A percentile compares a stretch with the other conserved stretches of the same genome.
Conservation (phyloP, 2,329 filamentous ascomycete species). For the Talaromyces funiculosus region DNA sequence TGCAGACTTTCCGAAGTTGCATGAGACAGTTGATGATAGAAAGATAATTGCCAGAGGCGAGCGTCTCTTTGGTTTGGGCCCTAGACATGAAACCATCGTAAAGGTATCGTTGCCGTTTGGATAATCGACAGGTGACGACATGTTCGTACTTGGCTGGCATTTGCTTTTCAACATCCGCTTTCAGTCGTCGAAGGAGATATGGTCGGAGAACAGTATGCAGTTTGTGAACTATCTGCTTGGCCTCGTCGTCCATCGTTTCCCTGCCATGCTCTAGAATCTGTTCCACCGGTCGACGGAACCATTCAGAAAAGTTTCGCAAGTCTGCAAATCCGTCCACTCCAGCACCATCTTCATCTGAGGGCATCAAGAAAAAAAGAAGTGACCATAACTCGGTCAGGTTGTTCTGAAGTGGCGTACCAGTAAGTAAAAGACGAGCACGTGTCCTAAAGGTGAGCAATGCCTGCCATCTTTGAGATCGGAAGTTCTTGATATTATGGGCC, state of each 20-base stretch:
- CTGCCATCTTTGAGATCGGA: slow-evolving; percentile 96
- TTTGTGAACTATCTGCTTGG: slow-evolving; percentile 83
- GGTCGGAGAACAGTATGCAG: slow-evolving; percentile 90
- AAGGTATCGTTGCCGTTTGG: slow-evolving; percentile 87
- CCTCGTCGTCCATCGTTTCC: slow-evolving; percentile 90
- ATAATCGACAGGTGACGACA: slow-evolving; percentile 89
- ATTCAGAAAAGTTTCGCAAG: slow-evolving; percentile 91
- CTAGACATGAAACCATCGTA: slow-evolving; percentile 95
- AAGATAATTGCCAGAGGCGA: slow-evolving; percentile 90
- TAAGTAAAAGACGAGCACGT: slow-evolving; percentile 76
- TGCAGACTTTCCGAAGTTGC: slow-evolving; percentile 96
- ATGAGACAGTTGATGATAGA: slow-evolving; percentile 98
- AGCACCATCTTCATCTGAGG: slow-evolving; percentile 66
- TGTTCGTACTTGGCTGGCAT: slow-evolving; percentile 98
- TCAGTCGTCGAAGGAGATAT: slow-evolving; percentile 82
- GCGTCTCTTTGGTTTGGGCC: slow-evolving; percentile 78
- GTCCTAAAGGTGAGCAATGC: slow-evolving; percentile 92
- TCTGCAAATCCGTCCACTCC: slow-evolving; percentile 87
- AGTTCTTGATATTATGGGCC: slow-evolving; percentile 99
- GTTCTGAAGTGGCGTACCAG: slow-evolving; percentile 93
- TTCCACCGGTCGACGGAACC: slow-evolving; percentile 91
- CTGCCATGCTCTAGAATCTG: slow-evolving; percentile 93
- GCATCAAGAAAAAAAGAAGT: slow-evolving; percentile 91
- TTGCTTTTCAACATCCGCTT: slow-evolving; percentile 97
- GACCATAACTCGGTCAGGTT: slow-evolving; percentile 97